Base-by-base conservation (phyloP, 345 rosid genomes). In the Hypericum perforatum region DNA sequence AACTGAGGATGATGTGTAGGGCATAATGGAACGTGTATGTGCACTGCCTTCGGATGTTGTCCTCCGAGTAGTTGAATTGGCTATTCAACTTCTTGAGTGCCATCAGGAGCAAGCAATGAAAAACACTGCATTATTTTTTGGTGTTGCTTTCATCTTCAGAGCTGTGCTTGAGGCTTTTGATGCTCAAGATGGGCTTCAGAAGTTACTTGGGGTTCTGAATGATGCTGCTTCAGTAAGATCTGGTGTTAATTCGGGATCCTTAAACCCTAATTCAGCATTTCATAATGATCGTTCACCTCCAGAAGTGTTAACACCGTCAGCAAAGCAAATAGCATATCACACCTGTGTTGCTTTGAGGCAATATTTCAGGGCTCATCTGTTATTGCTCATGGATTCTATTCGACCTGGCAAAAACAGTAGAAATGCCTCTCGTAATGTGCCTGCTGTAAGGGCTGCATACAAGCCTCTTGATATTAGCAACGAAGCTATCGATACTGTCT, bases 131-230 rank as follows among this genome's bases (percentile, higher is more conserved):
- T 70, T 85, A 48, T 92, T 85, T 87, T 92, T 92, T 70, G 82
- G 85, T 62, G 89, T 88, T 68, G 95, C 98, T 62, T 92, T 88
- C 69, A 94, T 92, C 12, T 92, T 92, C 58, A 83, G 90, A 75
- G 98, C 98, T 41, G 77, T 92, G 70, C 73, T 88, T 67, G 98
- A 88, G 83, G 94, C 98, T 55, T 92, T 88, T 73, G 98, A 92
- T 77, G 76, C 76, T 59, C 84, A 78, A 57, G 88, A 88, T 83
- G 86, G 96, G 54, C 57, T 88, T 61, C 90, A 78, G 68, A 92
- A 92, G 75, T 59, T 85, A 54, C 74, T 92, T 71, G 79, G 76
- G 61, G 78, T 88, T 51, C 64, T 92, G 57, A 82, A 66, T 67
- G 84, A 82, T 63, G 97, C 94, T 61, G 97, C 97, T 44, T 74